Evolutionary conservation across 352 stramenopile genomes (phyloP).

Genomic region (Saprolegnia parasitica): DNA sequence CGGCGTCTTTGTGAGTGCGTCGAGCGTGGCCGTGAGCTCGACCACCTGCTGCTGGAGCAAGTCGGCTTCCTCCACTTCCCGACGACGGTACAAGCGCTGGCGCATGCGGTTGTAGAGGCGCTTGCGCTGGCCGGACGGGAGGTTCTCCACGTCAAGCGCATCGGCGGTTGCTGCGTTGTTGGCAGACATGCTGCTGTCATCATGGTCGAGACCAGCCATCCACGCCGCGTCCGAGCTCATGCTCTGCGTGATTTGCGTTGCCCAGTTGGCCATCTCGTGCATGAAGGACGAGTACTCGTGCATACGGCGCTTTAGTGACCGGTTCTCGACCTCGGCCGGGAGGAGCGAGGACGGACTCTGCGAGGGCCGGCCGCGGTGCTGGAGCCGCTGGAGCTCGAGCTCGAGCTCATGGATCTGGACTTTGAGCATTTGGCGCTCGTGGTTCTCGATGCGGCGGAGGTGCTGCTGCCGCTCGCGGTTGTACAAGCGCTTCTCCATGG

Average conservation of each 20-base stretch:
- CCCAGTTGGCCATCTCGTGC: constrained; percentile 14
- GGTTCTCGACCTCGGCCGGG: constrained; percentile 3
- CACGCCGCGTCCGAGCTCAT: background rate
- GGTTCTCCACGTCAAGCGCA: background rate
- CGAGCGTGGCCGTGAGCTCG: constrained; percentile 3
- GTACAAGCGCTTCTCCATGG: constrained; percentile 14
- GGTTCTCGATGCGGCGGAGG: constrained; percentile 19
- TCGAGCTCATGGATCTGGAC: constrained; percentile 16
- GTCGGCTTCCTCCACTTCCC: constrained; percentile 24
- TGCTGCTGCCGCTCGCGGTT: constrained; percentile 27
- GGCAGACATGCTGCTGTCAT: background rate
- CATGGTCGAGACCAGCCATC: background rate
- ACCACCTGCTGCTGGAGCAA: background rate
- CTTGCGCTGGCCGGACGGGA: constrained; percentile 16
- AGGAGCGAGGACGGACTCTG: background rate
- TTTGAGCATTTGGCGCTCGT: constrained; percentile 17
- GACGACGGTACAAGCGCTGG: constrained; percentile 23
- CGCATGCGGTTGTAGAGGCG: constrained; percentile 28
- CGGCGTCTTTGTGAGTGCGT: background rate
- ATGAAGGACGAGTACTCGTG: constrained; percentile 10
- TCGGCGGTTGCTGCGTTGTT: background rate
- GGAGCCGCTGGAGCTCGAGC: background rate
- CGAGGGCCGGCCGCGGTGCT: constrained; percentile 1
- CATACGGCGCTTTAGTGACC: background rate
- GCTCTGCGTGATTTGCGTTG: background rate